A percentile compares a stretch with the other conserved stretches of the same genome.
Evolutionary conservation across 768 basidiomycete species (phyloP).

Genomic region (Mycena vitilis): DNA sequence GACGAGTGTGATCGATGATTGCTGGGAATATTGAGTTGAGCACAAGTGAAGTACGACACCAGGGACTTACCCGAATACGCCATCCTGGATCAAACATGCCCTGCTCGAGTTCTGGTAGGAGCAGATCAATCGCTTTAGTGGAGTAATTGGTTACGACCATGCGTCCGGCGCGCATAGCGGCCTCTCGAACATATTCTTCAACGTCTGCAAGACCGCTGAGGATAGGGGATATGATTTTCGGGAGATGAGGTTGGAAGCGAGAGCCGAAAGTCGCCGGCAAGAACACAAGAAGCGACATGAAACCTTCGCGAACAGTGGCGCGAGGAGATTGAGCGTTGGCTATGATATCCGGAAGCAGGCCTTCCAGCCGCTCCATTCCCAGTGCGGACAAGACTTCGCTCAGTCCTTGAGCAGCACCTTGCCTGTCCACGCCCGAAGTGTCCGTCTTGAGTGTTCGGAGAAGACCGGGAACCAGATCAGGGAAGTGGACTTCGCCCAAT

Average conservation of each 20-base stretch:
- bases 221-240: constrained; percentile 94
- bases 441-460: constrained; percentile 91
- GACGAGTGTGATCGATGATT: constrained; percentile 95
- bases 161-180: constrained; percentile 97
- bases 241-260: constrained; percentile 95
- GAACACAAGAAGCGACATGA: constrained; percentile 97
- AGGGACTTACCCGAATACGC: constrained; percentile 85
- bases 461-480: constrained; percentile 92
- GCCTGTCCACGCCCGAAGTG: constrained; percentile 94
- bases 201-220: constrained; percentile 90
- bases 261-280: constrained; percentile 96
- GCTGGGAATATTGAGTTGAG: constrained; percentile 56
- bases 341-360: constrained; percentile 93
- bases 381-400: constrained; percentile 95
- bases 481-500: constrained; percentile 94
- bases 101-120: constrained; percentile 92
- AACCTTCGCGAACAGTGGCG: constrained; percentile 94
- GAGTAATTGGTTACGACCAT: constrained; percentile 98
- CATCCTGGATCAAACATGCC: constrained; percentile 96
- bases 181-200: constrained; percentile 96
- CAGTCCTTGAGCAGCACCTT: constrained; percentile 97
- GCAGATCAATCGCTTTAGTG: constrained; percentile 88
- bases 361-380: constrained; percentile 97
- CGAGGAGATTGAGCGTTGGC: constrained; percentile 90
- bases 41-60: not conserved